Evolutionary conservation across 2,329 filamentous ascomycete genomes (phyloP).

Genomic region (Claviceps cyperi): DNA sequence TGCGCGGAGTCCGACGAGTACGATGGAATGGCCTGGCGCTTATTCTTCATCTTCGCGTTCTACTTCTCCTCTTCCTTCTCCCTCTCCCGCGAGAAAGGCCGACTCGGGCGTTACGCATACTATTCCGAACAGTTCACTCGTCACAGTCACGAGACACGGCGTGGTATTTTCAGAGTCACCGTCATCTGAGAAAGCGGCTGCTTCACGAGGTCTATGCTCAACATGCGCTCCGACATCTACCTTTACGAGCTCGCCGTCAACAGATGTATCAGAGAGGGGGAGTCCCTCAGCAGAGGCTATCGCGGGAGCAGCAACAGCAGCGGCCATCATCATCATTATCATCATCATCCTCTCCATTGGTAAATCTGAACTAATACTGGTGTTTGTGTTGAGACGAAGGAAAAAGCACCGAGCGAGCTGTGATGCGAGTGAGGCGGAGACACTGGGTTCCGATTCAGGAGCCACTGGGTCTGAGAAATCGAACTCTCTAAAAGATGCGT

Average conservation of each 20-base stretch:
- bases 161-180: conserved; percentile 13
- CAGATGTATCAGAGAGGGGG: neutral
- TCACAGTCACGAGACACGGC: conserved; percentile 23
- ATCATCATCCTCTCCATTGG: conserved; percentile 13
- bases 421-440: conserved; percentile 5
- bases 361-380: conserved; percentile 7
- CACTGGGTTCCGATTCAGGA: neutral
- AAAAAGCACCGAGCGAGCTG: conserved; percentile 5
- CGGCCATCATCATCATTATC: conserved; percentile 12
- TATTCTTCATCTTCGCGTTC: too few species aligned
- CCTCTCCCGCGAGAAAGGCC: conserved; percentile 12
- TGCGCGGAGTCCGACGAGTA: neutral
- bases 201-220: neutral
- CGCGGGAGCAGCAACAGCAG: conserved; percentile 19
- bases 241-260: neutral
- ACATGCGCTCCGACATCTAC: neutral
- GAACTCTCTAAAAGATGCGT: conserved; percentile 10
- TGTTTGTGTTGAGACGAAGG: conserved; percentile 9
- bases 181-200: neutral
- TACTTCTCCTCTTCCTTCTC: neutral
- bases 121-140: conserved; percentile 18
- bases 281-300: conserved; percentile 17
- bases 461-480: conserved; percentile 1
- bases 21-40: neutral
- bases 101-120: conserved; percentile 24